Conservation (phyloP, 768 basidiomycete genomes). For the Pulveroboletus sp. region DNA sequence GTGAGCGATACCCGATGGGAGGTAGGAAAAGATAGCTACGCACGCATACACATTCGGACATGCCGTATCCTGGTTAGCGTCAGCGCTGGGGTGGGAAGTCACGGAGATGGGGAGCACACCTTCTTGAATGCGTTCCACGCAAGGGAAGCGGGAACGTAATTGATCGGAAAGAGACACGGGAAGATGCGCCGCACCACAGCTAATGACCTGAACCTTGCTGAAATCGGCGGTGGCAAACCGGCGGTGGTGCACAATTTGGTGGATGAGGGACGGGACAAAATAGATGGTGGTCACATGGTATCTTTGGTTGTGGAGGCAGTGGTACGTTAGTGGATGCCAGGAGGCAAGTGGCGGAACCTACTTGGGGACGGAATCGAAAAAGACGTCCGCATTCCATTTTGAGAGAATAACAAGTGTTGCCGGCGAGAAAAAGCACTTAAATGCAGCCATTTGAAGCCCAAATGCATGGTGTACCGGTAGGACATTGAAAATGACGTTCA, state of each 20-base stretch:
- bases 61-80: constrained; percentile 57
- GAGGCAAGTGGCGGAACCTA: constrained; percentile 29
- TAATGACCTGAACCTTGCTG: constrained; percentile 43
- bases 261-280: constrained; percentile 61
- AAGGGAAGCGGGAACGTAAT: constrained; percentile 36
- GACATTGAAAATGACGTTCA: constrained; percentile 52
- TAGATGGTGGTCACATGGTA: constrained; percentile 50
- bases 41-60: constrained; percentile 61
- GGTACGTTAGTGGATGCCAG: too few species aligned
- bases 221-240: constrained; percentile 47
- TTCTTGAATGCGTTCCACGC: constrained; percentile 37
- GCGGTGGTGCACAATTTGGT: constrained; percentile 61
- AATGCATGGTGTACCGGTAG: constrained; percentile 70
- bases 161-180: constrained; percentile 51
- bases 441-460: constrained; percentile 51
- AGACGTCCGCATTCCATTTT: constrained; percentile 55
- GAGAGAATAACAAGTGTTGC: constrained; percentile 53
- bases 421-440: constrained; percentile 47
- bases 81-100: constrained; percentile 1
- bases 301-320: constrained; percentile 32
- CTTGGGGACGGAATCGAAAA: constrained; percentile 57
- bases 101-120: constrained; percentile 35
- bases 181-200: constrained; percentile 65
- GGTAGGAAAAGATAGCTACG: too few species aligned
- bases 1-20: neutral